Evolutionary conservation across 2,329 filamentous ascomycete genomes (phyloP), one percentile per base, ranked within the genome.

Genomic region (Diaporthe aspalathi): DNA sequence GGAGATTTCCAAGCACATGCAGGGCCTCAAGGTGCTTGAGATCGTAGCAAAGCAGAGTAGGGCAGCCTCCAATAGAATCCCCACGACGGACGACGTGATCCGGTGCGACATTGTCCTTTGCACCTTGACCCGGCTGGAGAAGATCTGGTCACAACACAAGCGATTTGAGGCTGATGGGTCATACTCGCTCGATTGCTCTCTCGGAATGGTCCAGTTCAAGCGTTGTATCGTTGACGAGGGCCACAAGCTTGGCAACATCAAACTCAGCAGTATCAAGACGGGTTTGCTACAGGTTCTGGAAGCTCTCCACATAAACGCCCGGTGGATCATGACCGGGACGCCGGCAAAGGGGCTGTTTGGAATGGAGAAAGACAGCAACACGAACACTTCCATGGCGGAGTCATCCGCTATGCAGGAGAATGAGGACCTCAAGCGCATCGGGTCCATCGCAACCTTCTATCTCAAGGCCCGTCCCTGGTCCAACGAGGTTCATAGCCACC

Each of bases 211-310:
- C 4, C 94, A 94, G 75, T 97, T 95, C 87, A 91, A 97, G 76
- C 88, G 95, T 1, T 91, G 97, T 57, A 95, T 98, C 56, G 92
- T 97, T 22, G 95, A 98, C 74, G 95, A 98, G 84, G 95, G 95
- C 0, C 94, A 98, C 79, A 92, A 89, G 72, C 91, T 97, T 71
- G 93, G 94, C 0, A 92, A 93, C 47, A 88, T 88, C 0, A 87
- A 81, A 2, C 80, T 81, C 7, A 83, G 84, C 24, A 68, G 72
- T 12, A 84, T 84, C 66, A 89, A 85, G 75, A 94, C 90, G 54
- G 84, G 87, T 50, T 76, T 90, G 6, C 82, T 89, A 24, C 77
- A 83, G 2, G 83, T 85, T 2, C 79, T 91, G 1, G 86, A 90
- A 22, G 79, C 79, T 16, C 79, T 92, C n/a, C 82, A 86, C 14